Evolutionary conservation across 2,329 filamentous ascomycete species (phyloP), one percentile per base, ranked within the genome.

Genomic region (Hypoxylon sp.): DNA sequence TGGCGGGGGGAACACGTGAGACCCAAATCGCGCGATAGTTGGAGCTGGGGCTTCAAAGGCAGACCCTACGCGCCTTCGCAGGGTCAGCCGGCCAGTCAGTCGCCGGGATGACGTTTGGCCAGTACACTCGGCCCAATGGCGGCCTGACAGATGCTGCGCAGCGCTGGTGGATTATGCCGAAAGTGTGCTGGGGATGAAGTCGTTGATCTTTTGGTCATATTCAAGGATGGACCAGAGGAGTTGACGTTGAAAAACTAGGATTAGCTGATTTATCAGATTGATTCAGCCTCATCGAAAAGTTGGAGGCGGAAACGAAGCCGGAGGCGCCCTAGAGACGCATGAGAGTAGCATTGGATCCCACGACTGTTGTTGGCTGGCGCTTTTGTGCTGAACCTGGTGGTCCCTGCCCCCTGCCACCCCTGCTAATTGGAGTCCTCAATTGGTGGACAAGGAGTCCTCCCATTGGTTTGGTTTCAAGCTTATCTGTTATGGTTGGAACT

Each of bases 241-340:
- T 67, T 73, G 73, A 74, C 71, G 74, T 74, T 74, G 70, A 73
- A 71, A 64, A 60, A 70, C 62, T 27, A 68, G 70, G 65, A 61
- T 62, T 51, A 66, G 72, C 57, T 70, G 67, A 71, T 69, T 65
- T 65, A 69, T 71, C 58, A 64, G 62, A 67, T 66, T 59, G 52
- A 64, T 76, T 75, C 74, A 76, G 75, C 75, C 75, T 76, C 75
- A 75, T 74, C 68, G 55, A 63, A 69, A 64, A 61, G 48, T 69
- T 68, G 69, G 71, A 71, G 68, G 70, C 71, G 69, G 69, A 68
- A 70, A 48, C 65, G 52, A 48, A 63, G 39, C 68, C 61, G 67
- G 62, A 62, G 52, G 48, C 67, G 67, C 51, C 63, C 51, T 60
- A 65, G n/a, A 60, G 50, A 62, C 55, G 68, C 68, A 68, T 55